Evolutionary conservation across 2,329 filamentous ascomycete genomes (phyloP).

Genomic region (Colletotrichum acutatum): DNA sequence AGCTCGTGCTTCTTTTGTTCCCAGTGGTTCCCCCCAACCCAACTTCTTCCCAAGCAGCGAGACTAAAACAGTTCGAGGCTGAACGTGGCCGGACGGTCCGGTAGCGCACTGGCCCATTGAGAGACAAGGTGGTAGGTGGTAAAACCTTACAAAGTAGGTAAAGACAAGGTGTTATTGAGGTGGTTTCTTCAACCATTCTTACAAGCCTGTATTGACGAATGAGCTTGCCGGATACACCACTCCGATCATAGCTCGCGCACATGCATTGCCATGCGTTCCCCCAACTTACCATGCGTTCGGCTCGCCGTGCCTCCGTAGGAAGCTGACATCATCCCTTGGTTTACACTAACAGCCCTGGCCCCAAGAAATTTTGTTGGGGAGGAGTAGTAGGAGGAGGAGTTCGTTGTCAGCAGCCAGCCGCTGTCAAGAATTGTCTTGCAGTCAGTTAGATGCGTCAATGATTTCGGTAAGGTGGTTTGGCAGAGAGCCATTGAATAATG

Average conservation of each 20-base stretch:
- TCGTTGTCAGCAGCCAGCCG: not conserved
- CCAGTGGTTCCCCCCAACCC: not conserved
- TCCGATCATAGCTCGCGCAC: constrained; percentile 16
- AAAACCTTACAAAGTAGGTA: not conserved
- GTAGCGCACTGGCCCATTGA: constrained; percentile 8
- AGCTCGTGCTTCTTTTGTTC: not conserved
- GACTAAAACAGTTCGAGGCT: not conserved
- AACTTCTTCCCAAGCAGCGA: not conserved
- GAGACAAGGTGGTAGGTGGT: not conserved
- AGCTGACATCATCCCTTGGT: constrained; percentile 22
- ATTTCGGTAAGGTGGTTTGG: not conserved
- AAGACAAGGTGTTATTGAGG: no score
- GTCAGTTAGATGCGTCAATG: not conserved
- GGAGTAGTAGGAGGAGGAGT: no score
- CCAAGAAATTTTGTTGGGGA: not conserved
- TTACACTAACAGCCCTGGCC: constrained; percentile 6
- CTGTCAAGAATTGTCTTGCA: not conserved
- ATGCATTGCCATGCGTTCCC: not conserved
- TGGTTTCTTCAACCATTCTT: not conserved
- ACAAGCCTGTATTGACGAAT: not conserved
- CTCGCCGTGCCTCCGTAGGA: constrained; percentile 25
- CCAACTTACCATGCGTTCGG: constrained; percentile 18
- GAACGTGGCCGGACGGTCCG: constrained; percentile 14
- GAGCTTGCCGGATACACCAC: not conserved
- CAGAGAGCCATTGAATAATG: not conserved